Evolutionary conservation across 352 stramenopile species (phyloP).

Genomic region (Pythium grandisporangium): DNA sequence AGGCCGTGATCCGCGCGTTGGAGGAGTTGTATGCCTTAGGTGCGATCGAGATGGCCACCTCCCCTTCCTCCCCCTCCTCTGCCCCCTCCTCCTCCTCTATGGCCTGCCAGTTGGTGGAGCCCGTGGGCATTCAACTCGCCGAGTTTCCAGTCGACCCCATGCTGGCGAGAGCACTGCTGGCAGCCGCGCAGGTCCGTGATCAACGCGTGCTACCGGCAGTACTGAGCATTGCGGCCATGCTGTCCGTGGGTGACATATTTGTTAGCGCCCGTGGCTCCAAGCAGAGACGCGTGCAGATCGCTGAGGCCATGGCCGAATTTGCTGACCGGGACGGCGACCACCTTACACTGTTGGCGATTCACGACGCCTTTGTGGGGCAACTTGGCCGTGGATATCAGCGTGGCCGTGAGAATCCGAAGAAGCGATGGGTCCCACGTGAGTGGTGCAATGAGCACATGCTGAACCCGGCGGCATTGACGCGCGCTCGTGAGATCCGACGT

Average conservation of each 20-base stretch:
- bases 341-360: slow-evolving; percentile 57
- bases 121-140: slow-evolving; percentile 91
- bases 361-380: slow-evolving; percentile 66
- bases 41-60: slow-evolving; percentile 54
- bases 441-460: slow-evolving; percentile 76
- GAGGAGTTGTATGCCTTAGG: slow-evolving; percentile 65
- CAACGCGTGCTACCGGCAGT: no score
- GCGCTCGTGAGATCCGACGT: slow-evolving; percentile 54
- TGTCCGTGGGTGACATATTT: slow-evolving; percentile 90
- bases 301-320: slow-evolving; percentile 58
- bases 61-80: no score
- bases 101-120: slow-evolving; percentile 46
- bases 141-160: slow-evolving; percentile 96
- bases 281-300: slow-evolving; percentile 62
- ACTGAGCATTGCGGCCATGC: slow-evolving; percentile 93
- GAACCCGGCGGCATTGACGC: slow-evolving; percentile 37
- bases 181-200: slow-evolving; percentile 45
- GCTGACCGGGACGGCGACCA: slow-evolving; percentile 60
- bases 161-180: slow-evolving; percentile 56
- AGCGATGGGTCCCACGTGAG: no score
- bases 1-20: slow-evolving; percentile 60
- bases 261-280: slow-evolving; percentile 41
- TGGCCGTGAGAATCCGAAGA: no score
- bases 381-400: no score
- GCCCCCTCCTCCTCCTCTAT: no score